Conservation (phyloP, 1,284 basidiomycete genomes). For the Coniferiporia sulphurascens region DNA sequence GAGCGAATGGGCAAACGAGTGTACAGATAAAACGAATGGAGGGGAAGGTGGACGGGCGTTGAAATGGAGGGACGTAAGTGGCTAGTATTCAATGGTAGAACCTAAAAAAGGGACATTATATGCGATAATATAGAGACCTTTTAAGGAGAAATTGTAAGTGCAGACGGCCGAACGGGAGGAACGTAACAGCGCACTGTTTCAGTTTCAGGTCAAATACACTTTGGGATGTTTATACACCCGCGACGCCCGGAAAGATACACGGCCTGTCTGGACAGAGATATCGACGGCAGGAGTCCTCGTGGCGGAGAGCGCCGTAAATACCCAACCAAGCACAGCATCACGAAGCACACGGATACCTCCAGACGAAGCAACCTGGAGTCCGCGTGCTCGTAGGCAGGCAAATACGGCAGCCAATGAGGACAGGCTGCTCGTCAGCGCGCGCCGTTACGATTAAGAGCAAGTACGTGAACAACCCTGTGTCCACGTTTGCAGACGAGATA, state of each 20-base stretch:
- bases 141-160: slow-evolving; percentile 6
- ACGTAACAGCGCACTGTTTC: slow-evolving; percentile 7
- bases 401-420: neutral
- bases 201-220: slow-evolving; percentile 3
- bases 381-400: neutral
- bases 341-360: neutral
- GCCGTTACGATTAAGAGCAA: neutral
- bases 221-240: neutral
- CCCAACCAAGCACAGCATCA: neutral
- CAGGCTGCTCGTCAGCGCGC: no score
- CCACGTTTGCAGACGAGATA: neutral
- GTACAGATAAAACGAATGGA: neutral
- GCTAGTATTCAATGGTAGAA: neutral
- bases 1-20: no score
- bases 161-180: neutral
- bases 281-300: neutral
- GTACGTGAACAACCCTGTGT: neutral
- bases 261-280: neutral
- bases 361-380: neutral
- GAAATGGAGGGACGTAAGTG: neutral
- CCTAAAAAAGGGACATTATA: neutral
- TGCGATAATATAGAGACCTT: neutral
- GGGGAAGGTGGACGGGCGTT: neutral
- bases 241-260: neutral
- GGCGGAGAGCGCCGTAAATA: neutral